A percentile compares a stretch with the other conserved stretches of the same genome.
Evolutionary conservation across 768 basidiomycete genomes (phyloP).

Genomic region (Amanita rubescens): DNA sequence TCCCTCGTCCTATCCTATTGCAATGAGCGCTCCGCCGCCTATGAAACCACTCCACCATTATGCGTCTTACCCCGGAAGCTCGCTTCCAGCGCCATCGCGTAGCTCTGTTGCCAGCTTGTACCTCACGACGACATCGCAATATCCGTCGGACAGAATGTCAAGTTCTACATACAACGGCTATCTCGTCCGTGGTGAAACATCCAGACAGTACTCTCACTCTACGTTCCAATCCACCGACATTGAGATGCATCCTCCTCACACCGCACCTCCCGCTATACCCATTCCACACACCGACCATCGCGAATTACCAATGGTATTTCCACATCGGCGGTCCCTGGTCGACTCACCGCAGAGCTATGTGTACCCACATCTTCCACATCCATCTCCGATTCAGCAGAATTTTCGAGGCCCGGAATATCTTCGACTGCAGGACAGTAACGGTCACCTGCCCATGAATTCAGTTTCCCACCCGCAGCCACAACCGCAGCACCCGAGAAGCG

Average conservation of each 20-base stretch:
- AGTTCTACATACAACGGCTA: conserved; percentile 41
- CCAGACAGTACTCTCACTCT: conserved; percentile 45
- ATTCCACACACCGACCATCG: conserved; percentile 31
- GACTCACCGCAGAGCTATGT: conserved; percentile 50
- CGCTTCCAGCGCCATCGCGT: conserved; percentile 36
- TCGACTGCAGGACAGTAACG: conserved; percentile 26
- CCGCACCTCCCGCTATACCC: conserved; percentile 31
- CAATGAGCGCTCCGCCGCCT: conserved; percentile 39
- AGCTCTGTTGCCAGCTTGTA: conserved; percentile 37
- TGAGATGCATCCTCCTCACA: conserved; percentile 33
- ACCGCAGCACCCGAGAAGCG: conserved; percentile 11
- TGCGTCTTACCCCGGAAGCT: conserved; percentile 29
- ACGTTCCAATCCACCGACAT: conserved; percentile 39
- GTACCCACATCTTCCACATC: conserved; percentile 42
- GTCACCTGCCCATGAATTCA: conserved; percentile 25
- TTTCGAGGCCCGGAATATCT: conserved; percentile 39
- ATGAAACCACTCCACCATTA: conserved; percentile 38
- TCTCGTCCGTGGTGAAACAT: conserved; percentile 32
- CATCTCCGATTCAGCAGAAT: conserved; percentile 31
- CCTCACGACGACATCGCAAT: conserved; percentile 30
- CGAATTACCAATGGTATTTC: conserved; percentile 40
- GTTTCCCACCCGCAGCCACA: conserved; percentile 13
- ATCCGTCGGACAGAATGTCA: conserved; percentile 43
- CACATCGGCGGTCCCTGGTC: conserved; percentile 49
- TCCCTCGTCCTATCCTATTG: conserved; percentile 36